These are phyloP conservation scores for Orychophragmus violaceus DNA, from an alignment of 345 rosid species.

Conservation along the genomic window DNA sequence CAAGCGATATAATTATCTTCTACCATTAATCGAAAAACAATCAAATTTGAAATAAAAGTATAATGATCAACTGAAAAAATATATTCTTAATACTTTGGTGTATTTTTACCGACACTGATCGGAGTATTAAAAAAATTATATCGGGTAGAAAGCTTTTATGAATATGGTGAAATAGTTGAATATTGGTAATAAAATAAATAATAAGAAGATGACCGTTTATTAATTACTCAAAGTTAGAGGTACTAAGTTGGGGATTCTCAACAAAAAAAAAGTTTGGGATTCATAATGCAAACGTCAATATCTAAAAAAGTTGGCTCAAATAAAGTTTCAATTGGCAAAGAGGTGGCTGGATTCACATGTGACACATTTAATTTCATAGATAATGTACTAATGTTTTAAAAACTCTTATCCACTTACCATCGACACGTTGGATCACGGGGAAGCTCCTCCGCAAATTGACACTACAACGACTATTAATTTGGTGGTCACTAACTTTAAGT, in stretches of 20 bases:
- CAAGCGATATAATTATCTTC: too few relatives aligned
- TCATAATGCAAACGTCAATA: slow-evolving; percentile 2
- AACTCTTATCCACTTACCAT: slow-evolving; percentile 6
- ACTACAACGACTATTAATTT: slow-evolving; percentile 16
- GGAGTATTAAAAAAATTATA: neutral
- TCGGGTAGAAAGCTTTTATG: too few relatives aligned
- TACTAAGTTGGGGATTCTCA: neutral
- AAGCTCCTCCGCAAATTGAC: slow-evolving; percentile 28
- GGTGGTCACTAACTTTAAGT: slow-evolving; percentile 7
- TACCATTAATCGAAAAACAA: too few relatives aligned
- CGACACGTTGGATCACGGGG: slow-evolving; percentile 23
- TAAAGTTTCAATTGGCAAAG: slow-evolving; percentile 2
- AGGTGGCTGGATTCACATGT: slow-evolving; percentile 23
- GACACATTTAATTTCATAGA: slow-evolving; percentile 6
- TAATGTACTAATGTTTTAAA: neutral
- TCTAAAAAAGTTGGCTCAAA: slow-evolving; percentile 18
- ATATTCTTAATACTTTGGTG: too few relatives aligned
- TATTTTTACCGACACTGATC: too few relatives aligned
- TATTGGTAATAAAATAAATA: too few relatives aligned
- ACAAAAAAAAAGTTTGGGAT: too few relatives aligned
- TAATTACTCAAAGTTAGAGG: too few relatives aligned
- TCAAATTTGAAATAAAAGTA: too few relatives aligned
- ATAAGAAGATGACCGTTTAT: too few relatives aligned
- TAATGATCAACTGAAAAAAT: too few relatives aligned
- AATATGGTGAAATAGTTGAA: too few relatives aligned